A percentile compares a stretch with the other conserved stretches of the same genome.
phyloP scores from a whole-genome alignment of 2,329 filamentous ascomycete genomes.

The Cladosporium phlei region DNA sequence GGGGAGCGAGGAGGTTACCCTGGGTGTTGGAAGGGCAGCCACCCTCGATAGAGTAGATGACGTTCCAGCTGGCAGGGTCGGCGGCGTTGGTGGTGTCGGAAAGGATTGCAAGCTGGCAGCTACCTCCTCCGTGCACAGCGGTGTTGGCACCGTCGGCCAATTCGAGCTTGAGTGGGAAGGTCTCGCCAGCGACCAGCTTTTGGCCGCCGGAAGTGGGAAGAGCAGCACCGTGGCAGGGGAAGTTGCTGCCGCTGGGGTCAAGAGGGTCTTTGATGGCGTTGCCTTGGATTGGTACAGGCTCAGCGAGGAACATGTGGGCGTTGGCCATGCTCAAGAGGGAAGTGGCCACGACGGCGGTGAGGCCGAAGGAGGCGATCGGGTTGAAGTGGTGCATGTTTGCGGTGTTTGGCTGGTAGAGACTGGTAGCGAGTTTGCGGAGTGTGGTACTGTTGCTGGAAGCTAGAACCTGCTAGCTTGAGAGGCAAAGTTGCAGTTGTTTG shows the following conservation, averaged over 20 bases:
- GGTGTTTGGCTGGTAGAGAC: slow-evolving; percentile 9
- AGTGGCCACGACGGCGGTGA: slow-evolving; percentile 47
- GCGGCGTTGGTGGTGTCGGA: slow-evolving; percentile 58
- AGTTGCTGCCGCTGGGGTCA: slow-evolving; percentile 56
- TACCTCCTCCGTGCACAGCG: slow-evolving; percentile 84
- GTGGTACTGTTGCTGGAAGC: slow-evolving; percentile 4
- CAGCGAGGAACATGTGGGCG: slow-evolving; percentile 72
- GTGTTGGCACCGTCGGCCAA: slow-evolving; percentile 49
- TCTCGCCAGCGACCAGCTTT: slow-evolving; percentile 59
- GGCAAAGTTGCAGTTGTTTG: not conserved
- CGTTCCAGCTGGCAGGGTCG: slow-evolving; percentile 66
- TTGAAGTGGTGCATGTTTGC: slow-evolving; percentile 21
- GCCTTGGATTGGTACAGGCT: slow-evolving; percentile 59
- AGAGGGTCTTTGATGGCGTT: slow-evolving; percentile 61
- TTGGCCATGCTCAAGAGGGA: slow-evolving; percentile 55
- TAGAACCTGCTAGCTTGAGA: slow-evolving; percentile 12
- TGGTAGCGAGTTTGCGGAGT: slow-evolving; percentile 13
- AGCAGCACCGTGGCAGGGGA: slow-evolving; percentile 71
- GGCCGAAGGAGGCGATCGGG: slow-evolving; percentile 47
- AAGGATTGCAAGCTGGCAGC: slow-evolving; percentile 83
- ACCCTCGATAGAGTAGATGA: slow-evolving; percentile 82
- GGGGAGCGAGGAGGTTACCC: slow-evolving; percentile 53
- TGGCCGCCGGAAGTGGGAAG: slow-evolving; percentile 44
- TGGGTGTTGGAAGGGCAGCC: slow-evolving; percentile 66
- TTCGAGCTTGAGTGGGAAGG: slow-evolving; percentile 58